Evolutionary conservation across 495 filamentous ascomycete genomes (phyloP), one percentile per base, ranked within the genome.

Genomic region (Tirmania nivea): DNA sequence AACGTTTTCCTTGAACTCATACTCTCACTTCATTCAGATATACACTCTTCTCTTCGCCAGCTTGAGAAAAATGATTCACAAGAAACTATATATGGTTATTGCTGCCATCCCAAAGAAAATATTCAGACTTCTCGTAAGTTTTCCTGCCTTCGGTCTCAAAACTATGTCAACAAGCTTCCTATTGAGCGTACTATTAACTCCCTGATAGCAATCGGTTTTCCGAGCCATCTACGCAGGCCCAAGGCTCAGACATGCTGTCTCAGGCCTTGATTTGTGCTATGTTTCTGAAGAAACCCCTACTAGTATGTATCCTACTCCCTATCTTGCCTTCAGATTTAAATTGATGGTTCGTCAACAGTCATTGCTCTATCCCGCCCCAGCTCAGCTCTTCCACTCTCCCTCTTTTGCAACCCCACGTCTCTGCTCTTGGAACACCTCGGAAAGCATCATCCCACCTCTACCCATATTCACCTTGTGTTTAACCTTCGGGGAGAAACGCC

Each of bases 401-500:
- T 84, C 53, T 97, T 96, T 69, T 83, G 90, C 56, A 97, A 92
- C 60, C 90, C 90, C 0, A 80, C 88, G 48, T 80, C 89, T 59
- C 73, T 75, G 10, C 77, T 97, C 5, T 80, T 96, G 50, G 75
- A 75, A 34, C 96, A 84, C 63, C 81, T 97, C 42, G 84, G 96
- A 68, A 68, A 70, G 17, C 84, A 84, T 56, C 90, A 97, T 70
- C 39, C 39, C 14, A 14, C 39, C 39, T 45, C 39, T 80, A 72
- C 10, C 70, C 86, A 54, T 96, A 89, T 90, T 75, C 79, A 14
- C 39, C 12, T 14, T 10, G 94, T 97, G 58, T 97, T 86, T 86
- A 90, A 97, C 63, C 95, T 96, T 61, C 79, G 92, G 36, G 90
- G 86, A 35, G 90, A 97, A 65, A 90, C 90, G 9, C 94, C 92